Conservation (phyloP, 192 early-diverging fungal species). For the Coemansia sp. region DNA sequence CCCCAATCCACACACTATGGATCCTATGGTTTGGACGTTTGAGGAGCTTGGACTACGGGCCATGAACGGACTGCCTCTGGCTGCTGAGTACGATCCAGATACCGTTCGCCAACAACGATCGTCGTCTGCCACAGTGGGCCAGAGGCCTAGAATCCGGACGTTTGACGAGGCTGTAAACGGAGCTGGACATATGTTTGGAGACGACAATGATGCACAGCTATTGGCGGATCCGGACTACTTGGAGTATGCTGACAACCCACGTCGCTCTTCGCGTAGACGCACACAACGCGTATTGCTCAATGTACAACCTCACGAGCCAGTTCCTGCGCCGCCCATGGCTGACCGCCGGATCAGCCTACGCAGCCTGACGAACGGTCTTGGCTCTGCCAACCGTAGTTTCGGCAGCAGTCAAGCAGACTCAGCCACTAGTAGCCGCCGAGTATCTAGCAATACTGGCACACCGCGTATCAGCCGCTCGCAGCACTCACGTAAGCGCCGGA, state of each 20-base stretch:
- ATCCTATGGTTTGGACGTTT: not conserved
- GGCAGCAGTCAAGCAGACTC: not conserved
- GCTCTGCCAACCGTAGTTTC: not conserved
- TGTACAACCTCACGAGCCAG: not conserved
- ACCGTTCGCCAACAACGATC: not conserved
- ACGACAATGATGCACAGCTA: not conserved
- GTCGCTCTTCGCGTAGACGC: slow-evolving; percentile 15
- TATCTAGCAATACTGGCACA: not conserved
- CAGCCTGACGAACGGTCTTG: not conserved
- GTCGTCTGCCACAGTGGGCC: not conserved
- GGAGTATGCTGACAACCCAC: not conserved
- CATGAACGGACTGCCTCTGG: not conserved
- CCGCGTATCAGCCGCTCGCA: slow-evolving; percentile 7
- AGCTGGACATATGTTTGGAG: not conserved
- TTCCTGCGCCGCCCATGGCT: not conserved
- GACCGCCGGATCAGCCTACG: not conserved
- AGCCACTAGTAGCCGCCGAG: not conserved
- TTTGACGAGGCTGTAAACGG: not conserved
- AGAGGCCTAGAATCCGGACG: not conserved
- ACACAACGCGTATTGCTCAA: slow-evolving; percentile 21
- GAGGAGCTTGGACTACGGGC: not conserved
- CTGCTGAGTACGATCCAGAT: not conserved
- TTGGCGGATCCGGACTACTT: not conserved
- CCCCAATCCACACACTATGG: not conserved
- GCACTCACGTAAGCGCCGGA: slow-evolving; percentile 14